Evolutionary conservation across 306 rosid genomes (phyloP), one percentile per base, ranked within the genome.

Genomic region (Leucaena leucocephala): DNA sequence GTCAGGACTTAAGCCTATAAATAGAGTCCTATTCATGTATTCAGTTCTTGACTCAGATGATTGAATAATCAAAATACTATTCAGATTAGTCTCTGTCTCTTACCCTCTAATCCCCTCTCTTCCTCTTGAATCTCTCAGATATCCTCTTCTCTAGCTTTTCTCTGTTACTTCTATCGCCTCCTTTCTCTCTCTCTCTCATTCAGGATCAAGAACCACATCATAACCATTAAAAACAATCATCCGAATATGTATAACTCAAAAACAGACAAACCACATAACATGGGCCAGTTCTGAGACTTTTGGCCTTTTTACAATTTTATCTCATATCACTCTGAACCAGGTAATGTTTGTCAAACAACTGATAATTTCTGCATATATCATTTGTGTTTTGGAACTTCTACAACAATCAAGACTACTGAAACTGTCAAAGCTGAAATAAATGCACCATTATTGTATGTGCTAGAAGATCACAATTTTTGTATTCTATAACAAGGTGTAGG

Each of bases 391-490:
- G 52, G 17, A 43, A 49, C 46, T 74, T 67, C 9, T 17, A 67
- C 59, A 12, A 65, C 33, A 54, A 34, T 59, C 71, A 62, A 50
- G 68, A 62, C 43, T 50, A 61, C 15, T 33, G 58, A 35, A 35
- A 49, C 27, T 16, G 65, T 62, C 16, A 14, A 48, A 71, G 42
- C 76, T 44, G 48, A 46, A 48, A 71, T 38, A n/a, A 45, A 44
- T 40, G 34, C n/a, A 42, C 36, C 27, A 67, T 33, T 67, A n/a
- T 17, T 35, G 64, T 43, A 64, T 15, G 21, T 19, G 33, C 68
- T 45, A 2, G 54, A 14, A 68, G 64, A 81, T 45, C 62, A 59
- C 21, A 58, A 71, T 49, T 68, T 83, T 75, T 57, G 62, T 54
- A 61, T 64, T 71, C 66, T 15, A 76, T 36, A 68, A 66, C 43